These are phyloP conservation scores for Cercospora zeae-maydis DNA, from an alignment of 2,329 filamentous ascomycete genomes.

Conservation along the genomic window DNA sequence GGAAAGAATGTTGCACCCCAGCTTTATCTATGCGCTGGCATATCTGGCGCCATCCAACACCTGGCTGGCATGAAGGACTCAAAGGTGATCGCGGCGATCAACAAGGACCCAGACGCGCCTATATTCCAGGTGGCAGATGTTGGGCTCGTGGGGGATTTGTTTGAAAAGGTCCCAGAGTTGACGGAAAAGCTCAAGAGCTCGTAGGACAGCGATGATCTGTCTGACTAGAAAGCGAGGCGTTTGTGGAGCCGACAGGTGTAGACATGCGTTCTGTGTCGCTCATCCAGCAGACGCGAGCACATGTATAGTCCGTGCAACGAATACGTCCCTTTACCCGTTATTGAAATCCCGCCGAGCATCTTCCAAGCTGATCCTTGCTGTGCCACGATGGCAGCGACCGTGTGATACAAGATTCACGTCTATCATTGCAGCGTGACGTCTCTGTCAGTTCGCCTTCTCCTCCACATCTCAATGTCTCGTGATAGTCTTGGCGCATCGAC, in stretches of 20 bases:
- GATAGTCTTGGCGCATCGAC: background rate
- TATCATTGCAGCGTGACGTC: background rate
- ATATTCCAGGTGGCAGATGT: slow-evolving; percentile 99
- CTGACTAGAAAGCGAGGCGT: background rate
- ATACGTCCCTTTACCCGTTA: background rate
- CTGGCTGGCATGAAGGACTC: slow-evolving; percentile 99
- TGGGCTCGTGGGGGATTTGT: slow-evolving; percentile 89
- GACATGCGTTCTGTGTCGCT: background rate
- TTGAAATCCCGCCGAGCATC: background rate
- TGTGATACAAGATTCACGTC: background rate
- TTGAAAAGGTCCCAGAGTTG: slow-evolving; percentile 91
- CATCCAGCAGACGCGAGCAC: background rate
- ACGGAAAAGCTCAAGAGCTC: slow-evolving; percentile 80
- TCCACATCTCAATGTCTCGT: background rate
- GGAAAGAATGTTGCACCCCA: slow-evolving; percentile 98
- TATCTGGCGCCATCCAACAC: slow-evolving; percentile 96
- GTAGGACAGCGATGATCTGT: slow-evolving; percentile 4
- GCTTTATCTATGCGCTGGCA: slow-evolving; percentile 90
- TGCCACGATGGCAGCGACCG: background rate
- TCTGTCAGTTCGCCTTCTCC: background rate
- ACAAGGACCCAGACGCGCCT: slow-evolving; percentile 94
- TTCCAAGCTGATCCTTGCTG: background rate
- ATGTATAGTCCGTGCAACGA: slow-evolving; percentile 1
- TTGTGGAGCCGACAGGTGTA: background rate
- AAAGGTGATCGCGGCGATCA: slow-evolving; percentile 98